phyloP scores from a whole-genome alignment of 495 filamentous ascomycete genomes.

The Ramalina peruviana region DNA sequence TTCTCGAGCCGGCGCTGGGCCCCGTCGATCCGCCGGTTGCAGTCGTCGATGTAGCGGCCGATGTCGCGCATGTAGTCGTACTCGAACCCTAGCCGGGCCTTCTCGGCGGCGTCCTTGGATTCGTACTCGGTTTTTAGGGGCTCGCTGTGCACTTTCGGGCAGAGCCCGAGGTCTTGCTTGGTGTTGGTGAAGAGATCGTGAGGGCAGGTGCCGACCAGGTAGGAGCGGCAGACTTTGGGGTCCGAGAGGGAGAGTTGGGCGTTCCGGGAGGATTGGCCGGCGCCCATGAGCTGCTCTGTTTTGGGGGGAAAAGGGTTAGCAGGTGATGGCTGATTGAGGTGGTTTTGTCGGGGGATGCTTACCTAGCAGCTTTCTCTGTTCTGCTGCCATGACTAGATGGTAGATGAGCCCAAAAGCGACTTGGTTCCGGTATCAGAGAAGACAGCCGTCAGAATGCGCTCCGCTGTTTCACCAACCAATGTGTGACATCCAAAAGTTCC shows the following conservation, averaged over 20 bases:
- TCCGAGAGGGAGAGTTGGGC: slow-evolving; percentile 80
- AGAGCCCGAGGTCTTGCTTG: slow-evolving; percentile 89
- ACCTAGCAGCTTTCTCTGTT: slow-evolving; percentile 92
- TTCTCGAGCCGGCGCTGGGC: slow-evolving; percentile 89
- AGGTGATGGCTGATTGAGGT: no score
- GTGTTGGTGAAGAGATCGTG: slow-evolving; percentile 99
- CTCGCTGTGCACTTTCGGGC: slow-evolving; percentile 82
- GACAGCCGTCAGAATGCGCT: no score
- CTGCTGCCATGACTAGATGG: slow-evolving; percentile 59
- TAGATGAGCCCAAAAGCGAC: no score
- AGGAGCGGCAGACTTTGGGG: slow-evolving; percentile 88
- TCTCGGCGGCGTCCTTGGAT: slow-evolving; percentile 40
- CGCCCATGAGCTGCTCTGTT: slow-evolving; percentile 69
- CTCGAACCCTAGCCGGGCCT: slow-evolving; percentile 74
- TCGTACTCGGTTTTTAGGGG: slow-evolving; percentile 81
- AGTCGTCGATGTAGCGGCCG: slow-evolving; percentile 89
- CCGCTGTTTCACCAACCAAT: no score
- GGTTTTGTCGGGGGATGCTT: slow-evolving; percentile 17
- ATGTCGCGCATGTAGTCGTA: slow-evolving; percentile 95
- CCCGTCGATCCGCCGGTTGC: slow-evolving; percentile 82
- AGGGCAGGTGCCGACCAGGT: slow-evolving; percentile 85
- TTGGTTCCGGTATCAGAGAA: no score
- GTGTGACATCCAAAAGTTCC: no score
- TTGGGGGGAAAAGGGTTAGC: no score
- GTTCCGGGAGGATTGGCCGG: slow-evolving; percentile 52